Conservation (phyloP, 1,284 basidiomycete genomes). For the Peniophora sp. region DNA sequence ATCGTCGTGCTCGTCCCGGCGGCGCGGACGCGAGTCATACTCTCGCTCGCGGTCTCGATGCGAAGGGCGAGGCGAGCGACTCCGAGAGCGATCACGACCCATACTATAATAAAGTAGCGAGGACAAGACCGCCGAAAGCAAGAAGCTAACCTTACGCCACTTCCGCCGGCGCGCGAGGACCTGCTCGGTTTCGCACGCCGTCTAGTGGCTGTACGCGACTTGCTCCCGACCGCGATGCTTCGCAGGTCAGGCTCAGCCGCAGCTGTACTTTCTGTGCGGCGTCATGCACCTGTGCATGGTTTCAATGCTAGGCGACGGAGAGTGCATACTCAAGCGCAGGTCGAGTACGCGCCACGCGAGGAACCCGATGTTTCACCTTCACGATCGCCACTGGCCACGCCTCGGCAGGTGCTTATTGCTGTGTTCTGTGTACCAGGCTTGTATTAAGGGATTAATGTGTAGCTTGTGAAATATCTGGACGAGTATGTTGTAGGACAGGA, state of each 20-base stretch:
- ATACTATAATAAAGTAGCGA: too few species aligned
- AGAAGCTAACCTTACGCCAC: too few species aligned
- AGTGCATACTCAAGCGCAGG: constrained; percentile 38
- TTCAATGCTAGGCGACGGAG: background rate
- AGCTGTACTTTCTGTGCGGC: too few species aligned
- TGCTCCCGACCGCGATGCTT: background rate
- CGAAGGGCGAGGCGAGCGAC: constrained; percentile 7
- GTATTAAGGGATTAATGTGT: background rate
- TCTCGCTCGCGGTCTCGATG: constrained; percentile 11
- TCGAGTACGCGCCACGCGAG: constrained; percentile 27
- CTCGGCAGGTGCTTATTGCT: constrained; percentile 48
- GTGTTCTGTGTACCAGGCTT: background rate
- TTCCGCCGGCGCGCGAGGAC: too few species aligned
- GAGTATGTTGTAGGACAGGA: constrained; percentile 92
- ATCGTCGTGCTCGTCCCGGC: constrained; percentile 18
- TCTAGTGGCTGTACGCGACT: too few species aligned
- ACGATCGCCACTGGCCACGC: constrained; percentile 45
- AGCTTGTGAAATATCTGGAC: constrained; percentile 85
- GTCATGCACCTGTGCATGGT: too few species aligned
- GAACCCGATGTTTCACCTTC: constrained; percentile 9
- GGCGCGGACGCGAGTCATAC: constrained; percentile 1
- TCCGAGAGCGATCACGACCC: constrained; percentile 15
- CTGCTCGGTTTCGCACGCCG: too few species aligned
- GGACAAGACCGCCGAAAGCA: too few species aligned
- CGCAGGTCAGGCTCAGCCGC: background rate